A percentile compares a stretch with the other conserved stretches of the same genome.
Evolutionary conservation across 805 yeast species (phyloP).

Genomic region (Yarrowia osloensis): DNA sequence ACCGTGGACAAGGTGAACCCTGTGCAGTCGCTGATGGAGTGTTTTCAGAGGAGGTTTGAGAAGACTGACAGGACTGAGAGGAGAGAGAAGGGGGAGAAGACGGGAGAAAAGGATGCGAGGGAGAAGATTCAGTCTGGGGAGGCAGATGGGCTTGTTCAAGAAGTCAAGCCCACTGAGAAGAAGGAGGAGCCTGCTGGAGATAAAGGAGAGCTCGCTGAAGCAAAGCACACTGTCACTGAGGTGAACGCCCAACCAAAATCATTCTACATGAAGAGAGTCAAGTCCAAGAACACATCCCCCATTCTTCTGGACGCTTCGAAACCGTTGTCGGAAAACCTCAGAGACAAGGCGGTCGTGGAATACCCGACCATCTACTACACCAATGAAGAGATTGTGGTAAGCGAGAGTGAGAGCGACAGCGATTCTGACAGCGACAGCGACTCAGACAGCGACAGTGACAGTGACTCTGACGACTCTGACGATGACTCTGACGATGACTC

Average conservation of each 20-base stretch:
- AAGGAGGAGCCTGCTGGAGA: background rate
- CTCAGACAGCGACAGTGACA: slow-evolving; percentile 13
- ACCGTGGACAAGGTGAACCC: slow-evolving; percentile 13
- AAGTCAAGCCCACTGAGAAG: background rate
- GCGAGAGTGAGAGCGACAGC: slow-evolving; percentile 31
- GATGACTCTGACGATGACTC: slow-evolving; percentile 8
- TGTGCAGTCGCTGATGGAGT: slow-evolving; percentile 31
- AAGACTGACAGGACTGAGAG: background rate
- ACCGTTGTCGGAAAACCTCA: slow-evolving; percentile 53
- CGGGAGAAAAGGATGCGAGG: background rate
- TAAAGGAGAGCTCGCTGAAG: too few species aligned
- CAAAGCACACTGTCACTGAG: too few species aligned
- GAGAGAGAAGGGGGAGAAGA: background rate
- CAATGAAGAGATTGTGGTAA: slow-evolving; percentile 33
- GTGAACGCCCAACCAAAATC: background rate
- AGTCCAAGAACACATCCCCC: slow-evolving; percentile 32
- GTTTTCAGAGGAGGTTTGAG: background rate
- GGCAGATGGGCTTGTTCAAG: too few species aligned
- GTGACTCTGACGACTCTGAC: slow-evolving; percentile 22
- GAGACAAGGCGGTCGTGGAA: slow-evolving; percentile 65
- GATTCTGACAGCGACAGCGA: slow-evolving; percentile 8
- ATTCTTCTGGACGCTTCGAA: slow-evolving; percentile 32
- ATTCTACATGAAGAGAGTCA: slow-evolving; percentile 35
- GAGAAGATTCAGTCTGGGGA: too few species aligned
- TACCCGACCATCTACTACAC: slow-evolving; percentile 62